Evolutionary conservation across 2,329 filamentous ascomycete genomes (phyloP), one percentile per base, ranked within the genome.

Genomic region (Teratosphaeria gauchensis): DNA sequence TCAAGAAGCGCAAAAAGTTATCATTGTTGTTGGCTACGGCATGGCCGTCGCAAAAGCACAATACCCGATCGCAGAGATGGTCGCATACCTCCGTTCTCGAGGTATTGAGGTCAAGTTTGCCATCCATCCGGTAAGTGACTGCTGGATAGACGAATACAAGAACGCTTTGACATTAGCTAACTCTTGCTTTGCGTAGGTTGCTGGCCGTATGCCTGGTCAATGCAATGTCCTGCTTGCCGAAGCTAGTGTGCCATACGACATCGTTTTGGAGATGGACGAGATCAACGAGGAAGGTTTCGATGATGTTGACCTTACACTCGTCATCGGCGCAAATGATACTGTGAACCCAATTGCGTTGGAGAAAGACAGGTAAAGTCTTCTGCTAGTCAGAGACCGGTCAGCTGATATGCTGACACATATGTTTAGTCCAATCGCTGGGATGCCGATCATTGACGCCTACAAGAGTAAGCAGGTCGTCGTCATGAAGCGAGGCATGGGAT

Each of bases 31-130:
- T 4, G 91, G 91, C 0, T 96, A 95, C 66, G 91, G 91, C 56
- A 96, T 96, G 91, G 91, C 91, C 0, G 90, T 96, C 1, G 90
- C 91, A 8, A 95, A 95, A 74, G 90, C 91, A 2, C 91, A 96
- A 73, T 95, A 95, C 69, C 89, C 90, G 24, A 90, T 95, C 56
- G 87, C 88, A 3, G 89, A 92, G 68, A 92, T 95, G 63, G 89
- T 89, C 4, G 77, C 80, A 51, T 82, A 85, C 72, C 78, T 95
- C 16, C 85, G 89, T n/a, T 76, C 82, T 48, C 88, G 87, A 71
- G 88, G 88, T 3, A 80, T 94, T 66, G 90, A 86, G 24, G 90
- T 95, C 7, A 87, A 90, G 31, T 95, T 95, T 69, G 90, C 90
- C 6, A 94, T 95, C 64, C 54, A 56, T 30, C 51, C 56, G 31